These are phyloP conservation scores for Zangia roseola DNA, from an alignment of 768 basidiomycete genomes.

Conservation along the genomic window DNA sequence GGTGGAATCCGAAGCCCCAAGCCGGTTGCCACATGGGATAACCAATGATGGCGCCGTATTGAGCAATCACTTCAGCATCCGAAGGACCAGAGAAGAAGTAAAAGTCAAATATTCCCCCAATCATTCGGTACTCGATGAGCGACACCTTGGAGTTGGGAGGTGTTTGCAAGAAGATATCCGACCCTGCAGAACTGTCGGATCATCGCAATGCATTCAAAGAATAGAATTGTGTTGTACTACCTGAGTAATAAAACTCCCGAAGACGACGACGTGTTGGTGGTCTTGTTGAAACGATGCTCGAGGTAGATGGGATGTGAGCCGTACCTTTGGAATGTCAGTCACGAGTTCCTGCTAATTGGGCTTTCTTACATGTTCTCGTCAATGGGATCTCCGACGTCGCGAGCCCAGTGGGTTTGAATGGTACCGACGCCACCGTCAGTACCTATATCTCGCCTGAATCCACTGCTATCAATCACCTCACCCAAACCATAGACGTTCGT, in stretches of 20 bases:
- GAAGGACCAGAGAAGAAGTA: constrained; percentile 68
- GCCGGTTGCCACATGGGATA: constrained; percentile 68
- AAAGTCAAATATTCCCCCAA: constrained; percentile 76
- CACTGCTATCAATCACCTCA: constrained; percentile 67
- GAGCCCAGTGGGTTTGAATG: constrained; percentile 67
- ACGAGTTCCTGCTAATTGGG: neutral
- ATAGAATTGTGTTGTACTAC: constrained; percentile 30
- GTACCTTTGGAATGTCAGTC: constrained; percentile 42
- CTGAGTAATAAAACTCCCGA: constrained; percentile 79
- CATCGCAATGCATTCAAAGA: constrained; percentile 3
- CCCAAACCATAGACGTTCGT: constrained; percentile 81
- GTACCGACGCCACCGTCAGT: constrained; percentile 49
- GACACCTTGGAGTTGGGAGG: constrained; percentile 55
- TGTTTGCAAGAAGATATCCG: constrained; percentile 67
- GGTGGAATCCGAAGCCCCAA: constrained; percentile 80
- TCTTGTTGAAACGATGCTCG: constrained; percentile 64
- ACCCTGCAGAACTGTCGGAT: constrained; percentile 54
- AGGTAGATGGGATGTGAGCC: constrained; percentile 73
- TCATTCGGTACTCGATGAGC: constrained; percentile 66
- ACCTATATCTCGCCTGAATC: constrained; percentile 62
- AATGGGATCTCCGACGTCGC: constrained; percentile 60
- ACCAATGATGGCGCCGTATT: constrained; percentile 68
- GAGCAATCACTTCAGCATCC: constrained; percentile 59
- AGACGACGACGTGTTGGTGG: constrained; percentile 50
- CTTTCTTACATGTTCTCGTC: constrained; percentile 61